A percentile compares a stretch with the other conserved stretches of the same genome.
phyloP scores from a whole-genome alignment of 257 asterid genomes.

The Solanum arcanum region DNA sequence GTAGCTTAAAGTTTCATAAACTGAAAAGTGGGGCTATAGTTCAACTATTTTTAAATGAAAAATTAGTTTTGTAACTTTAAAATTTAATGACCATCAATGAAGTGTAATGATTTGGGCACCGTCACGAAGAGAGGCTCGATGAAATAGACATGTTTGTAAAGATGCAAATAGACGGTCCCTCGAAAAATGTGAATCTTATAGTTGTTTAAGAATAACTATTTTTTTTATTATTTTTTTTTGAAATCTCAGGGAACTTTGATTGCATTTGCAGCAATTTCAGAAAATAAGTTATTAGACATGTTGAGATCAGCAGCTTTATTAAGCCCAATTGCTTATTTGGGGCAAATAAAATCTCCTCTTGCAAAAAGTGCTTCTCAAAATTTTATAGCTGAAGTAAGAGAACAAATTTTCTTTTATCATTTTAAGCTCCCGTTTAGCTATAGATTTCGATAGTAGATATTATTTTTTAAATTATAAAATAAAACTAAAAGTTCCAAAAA shows the following conservation, averaged over 20 bases:
- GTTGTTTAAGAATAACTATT: background rate
- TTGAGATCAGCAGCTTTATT: conserved; percentile 55
- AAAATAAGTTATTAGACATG: conserved; percentile 20
- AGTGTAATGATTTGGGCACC: background rate
- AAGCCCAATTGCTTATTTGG: conserved; percentile 69
- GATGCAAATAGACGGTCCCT: background rate
- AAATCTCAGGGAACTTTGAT: conserved; percentile 56
- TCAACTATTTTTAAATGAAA: too few species aligned
- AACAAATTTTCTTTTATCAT: too few species aligned
- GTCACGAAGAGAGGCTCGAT: background rate
- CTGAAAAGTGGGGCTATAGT: background rate
- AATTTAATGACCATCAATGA: background rate
- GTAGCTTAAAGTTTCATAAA: background rate
- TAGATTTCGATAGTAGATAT: too few species aligned
- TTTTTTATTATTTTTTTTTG: too few species aligned
- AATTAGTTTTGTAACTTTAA: too few species aligned
- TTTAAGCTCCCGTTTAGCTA: too few species aligned
- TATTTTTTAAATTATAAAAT: too few species aligned
- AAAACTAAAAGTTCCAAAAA: background rate
- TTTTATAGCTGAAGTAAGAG: conserved; percentile 48
- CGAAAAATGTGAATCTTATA: background rate
- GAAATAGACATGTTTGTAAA: too few species aligned
- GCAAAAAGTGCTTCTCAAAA: conserved; percentile 41
- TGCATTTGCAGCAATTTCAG: conserved; percentile 59
- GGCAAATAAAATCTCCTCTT: conserved; percentile 43